These are phyloP conservation scores for Globisporangium abappressorium DNA, from an alignment of 352 stramenopile genomes.

Conservation along the genomic window DNA sequence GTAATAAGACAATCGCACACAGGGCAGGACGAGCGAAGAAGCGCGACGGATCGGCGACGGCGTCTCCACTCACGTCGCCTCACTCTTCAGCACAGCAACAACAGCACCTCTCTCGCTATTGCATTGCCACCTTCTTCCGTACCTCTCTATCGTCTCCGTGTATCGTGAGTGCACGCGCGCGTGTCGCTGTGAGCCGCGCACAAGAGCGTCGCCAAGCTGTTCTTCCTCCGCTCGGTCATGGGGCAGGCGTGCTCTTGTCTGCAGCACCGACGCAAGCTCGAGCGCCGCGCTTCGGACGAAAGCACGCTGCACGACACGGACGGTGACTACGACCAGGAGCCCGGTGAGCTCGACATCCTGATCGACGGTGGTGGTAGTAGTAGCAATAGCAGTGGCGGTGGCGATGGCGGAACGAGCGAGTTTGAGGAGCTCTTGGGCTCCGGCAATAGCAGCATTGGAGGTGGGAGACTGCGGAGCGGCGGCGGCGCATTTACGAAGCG, in stretches of 20 bases:
- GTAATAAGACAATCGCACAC: neutral
- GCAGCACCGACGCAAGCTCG: slow-evolving; percentile 56
- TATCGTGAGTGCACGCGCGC: neutral
- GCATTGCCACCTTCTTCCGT: neutral
- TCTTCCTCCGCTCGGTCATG: slow-evolving; percentile 32
- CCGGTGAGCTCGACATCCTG: slow-evolving; percentile 36
- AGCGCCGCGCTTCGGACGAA: slow-evolving; percentile 58
- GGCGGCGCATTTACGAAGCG: slow-evolving; percentile 18
- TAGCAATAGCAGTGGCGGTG: neutral
- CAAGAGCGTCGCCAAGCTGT: slow-evolving; percentile 4
- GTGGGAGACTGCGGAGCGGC: slow-evolving; percentile 14
- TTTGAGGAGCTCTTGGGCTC: slow-evolving; percentile 11
- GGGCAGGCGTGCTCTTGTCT: slow-evolving; percentile 76
- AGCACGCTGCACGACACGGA: slow-evolving; percentile 21
- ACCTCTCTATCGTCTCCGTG: neutral
- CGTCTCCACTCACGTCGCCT: neutral
- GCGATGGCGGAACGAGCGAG: slow-evolving; percentile 1
- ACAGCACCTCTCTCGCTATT: neutral
- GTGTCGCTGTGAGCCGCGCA: neutral
- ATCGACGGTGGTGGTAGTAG: slow-evolving; percentile 28
- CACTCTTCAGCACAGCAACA: neutral
- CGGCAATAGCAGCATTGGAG: neutral
- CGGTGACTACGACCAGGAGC: slow-evolving; percentile 20
- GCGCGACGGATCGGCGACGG: neutral
- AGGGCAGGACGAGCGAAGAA: slow-evolving; percentile 3